Conservation (phyloP, 164 flowering plant species). For the Vitis rotundifolia region DNA sequence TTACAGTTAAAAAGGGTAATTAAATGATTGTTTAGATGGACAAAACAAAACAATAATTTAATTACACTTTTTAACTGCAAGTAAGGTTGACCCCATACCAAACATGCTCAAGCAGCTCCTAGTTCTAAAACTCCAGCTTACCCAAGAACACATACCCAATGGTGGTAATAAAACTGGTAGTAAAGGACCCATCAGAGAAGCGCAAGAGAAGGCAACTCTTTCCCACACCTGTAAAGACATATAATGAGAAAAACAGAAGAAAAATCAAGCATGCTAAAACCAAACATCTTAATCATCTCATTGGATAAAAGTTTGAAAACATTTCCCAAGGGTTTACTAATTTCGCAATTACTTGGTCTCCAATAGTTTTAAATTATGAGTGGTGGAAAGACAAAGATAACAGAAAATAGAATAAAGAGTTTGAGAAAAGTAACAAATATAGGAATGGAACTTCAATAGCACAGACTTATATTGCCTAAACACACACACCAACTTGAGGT, state of each 20-base stretch:
- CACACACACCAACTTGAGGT: too few relatives aligned
- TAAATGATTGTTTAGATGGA: too few relatives aligned
- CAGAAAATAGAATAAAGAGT: too few relatives aligned
- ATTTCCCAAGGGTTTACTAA: not conserved
- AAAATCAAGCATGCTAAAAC: not conserved
- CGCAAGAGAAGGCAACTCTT: conserved; percentile 37
- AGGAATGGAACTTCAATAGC: too few relatives aligned
- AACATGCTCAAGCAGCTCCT: not conserved
- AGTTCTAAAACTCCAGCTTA: not conserved
- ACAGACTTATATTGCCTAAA: too few relatives aligned
- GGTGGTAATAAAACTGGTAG: conserved; percentile 38
- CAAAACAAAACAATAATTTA: not conserved
- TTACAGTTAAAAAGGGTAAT: too few relatives aligned
- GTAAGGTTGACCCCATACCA: not conserved
- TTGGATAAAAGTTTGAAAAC: not conserved
- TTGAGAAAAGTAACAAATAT: too few relatives aligned
- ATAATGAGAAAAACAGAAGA: not conserved
- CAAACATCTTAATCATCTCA: not conserved
- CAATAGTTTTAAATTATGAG: not conserved
- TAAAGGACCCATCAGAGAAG: conserved; percentile 39
- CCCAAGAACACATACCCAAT: conserved; percentile 28
- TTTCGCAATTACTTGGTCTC: not conserved
- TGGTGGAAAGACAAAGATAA: too few relatives aligned
- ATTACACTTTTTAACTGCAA: not conserved
- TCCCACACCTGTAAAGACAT: conserved; percentile 30